Base-by-base conservation (phyloP, 1,139 yeast species). In the Kodamaea sp. region DNA sequence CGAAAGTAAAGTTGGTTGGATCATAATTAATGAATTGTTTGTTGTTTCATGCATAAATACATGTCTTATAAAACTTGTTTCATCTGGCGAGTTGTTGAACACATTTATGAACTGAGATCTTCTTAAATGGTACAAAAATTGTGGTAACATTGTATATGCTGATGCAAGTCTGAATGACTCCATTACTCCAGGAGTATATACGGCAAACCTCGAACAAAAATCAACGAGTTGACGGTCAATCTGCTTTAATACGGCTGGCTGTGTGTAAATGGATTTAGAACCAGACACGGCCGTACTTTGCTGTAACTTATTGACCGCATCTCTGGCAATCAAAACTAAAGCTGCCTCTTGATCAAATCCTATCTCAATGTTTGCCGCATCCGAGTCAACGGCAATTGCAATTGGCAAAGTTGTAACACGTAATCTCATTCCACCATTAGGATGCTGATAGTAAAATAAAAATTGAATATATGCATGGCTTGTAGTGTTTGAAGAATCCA, bases 161-260 rank as follows among this genome's bases (percentile, higher is more conserved):
- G 81, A 82, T 0, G 94, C 75, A 44, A 92, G 69, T 51, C 90
- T 72, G 69, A 92, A 92, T 22, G 95, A 81, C 30, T 73, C 68
- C 32, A 90, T 75, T 44, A 76, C 83, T 45, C 88, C 94, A 55
- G 84, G 84, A 47, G 81, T 75, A 61, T 84, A 92, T 52, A 87
- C 94, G 27, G 96, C 96, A 63, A 86, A 90, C 51, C 89, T 79
- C 42, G 84, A 79, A 63, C 97, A 90, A 50, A 87, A 72, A 48
- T 89, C 84, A 48, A 92, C 84, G 49, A 90, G 70, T 57, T 83
- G 76, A 54, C 94, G 80, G 63, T 92, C 97, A 42, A 89, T 78
- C 81, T 94, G 86, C 63, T 95, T 80, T 43, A 85, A 67, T 20
- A 90, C 78, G 2, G 48, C 44, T 5, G 38, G 35, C 15, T 45